Evolutionary conservation across 1,284 basidiomycete species (phyloP), one percentile per base, ranked within the genome.

Genomic region (Ceraceosorus bombacis): DNA sequence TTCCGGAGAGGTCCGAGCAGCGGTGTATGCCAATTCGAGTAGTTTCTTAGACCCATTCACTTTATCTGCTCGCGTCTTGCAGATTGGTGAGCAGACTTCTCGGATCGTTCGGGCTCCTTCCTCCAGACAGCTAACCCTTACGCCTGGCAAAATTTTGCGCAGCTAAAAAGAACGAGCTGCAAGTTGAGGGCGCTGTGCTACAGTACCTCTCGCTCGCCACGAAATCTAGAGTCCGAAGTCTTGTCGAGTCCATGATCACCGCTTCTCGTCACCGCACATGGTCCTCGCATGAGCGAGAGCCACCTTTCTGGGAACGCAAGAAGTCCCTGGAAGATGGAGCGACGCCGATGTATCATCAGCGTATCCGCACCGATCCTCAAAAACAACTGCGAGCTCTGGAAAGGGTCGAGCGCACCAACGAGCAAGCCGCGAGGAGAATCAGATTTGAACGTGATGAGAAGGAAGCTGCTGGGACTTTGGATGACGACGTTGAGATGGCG

Each of bases 361-460:
- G 64, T 13, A 61, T 74, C 38, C 41, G 73, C n/a, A 62, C 59
- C 49, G 70, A 73, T 41, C 69, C 78, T 0, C 38, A 57, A 13
- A 66, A 65, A 54, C 73, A 77, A 54, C 67, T 80, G 9, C 60
- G 66, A 6, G 68, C 65, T 4, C 70, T 80, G 46, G 76, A 78
- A 55, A 66, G 67, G 41, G 73, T 70, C 0, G 74, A 77, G 49
- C 65, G 71, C 37, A 70, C 67, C 6, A 66, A 75, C 51, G 74
- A 77, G 54, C 69, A 63, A 7, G 63, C 65, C 17, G 63, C 71
- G 51, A 62, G 73, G 10, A 61, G 66, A 27, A 62, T 68, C 49
- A 64, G 73, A 5, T 57, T 73, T 6, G 70, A 69, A 10, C 59
- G 72, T 49, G 73, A 76, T 39, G 63, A 70, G 58, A 52, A 49